phyloP scores from a whole-genome alignment of 2,329 filamentous ascomycete genomes.

The Mycosphaerella sp. region DNA sequence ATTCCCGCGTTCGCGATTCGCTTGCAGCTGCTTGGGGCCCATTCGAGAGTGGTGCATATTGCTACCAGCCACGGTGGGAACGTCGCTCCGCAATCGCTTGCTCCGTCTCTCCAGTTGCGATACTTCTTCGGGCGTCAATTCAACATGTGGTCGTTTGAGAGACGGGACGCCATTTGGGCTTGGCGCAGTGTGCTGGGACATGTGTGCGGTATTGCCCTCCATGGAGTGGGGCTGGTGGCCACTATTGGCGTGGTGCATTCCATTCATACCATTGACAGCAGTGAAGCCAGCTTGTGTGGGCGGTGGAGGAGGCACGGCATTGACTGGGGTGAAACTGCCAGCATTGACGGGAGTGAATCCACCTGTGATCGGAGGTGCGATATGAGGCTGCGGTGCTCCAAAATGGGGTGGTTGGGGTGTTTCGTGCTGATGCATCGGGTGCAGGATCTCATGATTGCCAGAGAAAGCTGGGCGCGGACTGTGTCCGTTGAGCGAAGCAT shows the following conservation, averaged over 20 bases:
- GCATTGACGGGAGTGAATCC: conserved; percentile 69
- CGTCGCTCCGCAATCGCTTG: conserved; percentile 82
- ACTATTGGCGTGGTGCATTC: conserved; percentile 31
- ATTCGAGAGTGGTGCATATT: conserved; percentile 94
- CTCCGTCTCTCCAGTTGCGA: conserved; percentile 60
- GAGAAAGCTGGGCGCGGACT: conserved; percentile 20
- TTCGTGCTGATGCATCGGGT: conserved; percentile 21
- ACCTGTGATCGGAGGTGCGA: conserved; percentile 48
- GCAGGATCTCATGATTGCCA: conserved; percentile 18
- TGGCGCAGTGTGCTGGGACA: conserved; percentile 21
- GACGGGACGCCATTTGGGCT: conserved; percentile 25
- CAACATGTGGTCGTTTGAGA: conserved; percentile 66
- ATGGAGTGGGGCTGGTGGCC: conserved; percentile 23
- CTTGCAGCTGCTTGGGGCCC: conserved; percentile 59
- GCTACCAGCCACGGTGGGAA: conserved; percentile 85
- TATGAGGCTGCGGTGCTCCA: conserved; percentile 36
- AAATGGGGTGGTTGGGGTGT: conserved; percentile 39
- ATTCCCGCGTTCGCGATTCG: conserved; percentile 51
- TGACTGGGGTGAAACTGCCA: conserved; percentile 60
- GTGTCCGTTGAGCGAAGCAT: conserved; percentile 47
- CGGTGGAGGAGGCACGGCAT: conserved; percentile 39
- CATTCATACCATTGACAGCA: conserved; percentile 51
- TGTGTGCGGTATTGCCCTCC: conserved; percentile 48
- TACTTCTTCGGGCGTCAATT: conserved; percentile 36
- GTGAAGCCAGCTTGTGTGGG: conserved; percentile 43